Percentiles rank a stretch among this genome's conserved stretches.
phyloP scores from a whole-genome alignment of 192 early-diverging fungal species.

The Geosiphon pyriformis region DNA sequence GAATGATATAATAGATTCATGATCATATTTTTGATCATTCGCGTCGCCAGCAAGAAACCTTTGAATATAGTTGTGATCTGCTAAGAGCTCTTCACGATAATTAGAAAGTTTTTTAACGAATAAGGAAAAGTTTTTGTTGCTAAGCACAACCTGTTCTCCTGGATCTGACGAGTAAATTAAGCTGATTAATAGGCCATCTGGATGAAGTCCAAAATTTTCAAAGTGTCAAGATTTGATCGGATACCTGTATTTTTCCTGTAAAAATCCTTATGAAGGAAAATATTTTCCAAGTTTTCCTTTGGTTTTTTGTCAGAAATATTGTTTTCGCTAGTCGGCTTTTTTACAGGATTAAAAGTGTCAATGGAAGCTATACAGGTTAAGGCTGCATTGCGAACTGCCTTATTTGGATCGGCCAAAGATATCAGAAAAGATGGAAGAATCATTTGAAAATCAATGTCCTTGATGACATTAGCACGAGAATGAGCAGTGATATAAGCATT shows the following conservation, averaged over 20 bases:
- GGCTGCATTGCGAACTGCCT: constrained; percentile 58
- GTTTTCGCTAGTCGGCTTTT: constrained; percentile 20
- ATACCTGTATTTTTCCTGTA: constrained; percentile 31
- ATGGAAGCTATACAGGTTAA: constrained; percentile 53
- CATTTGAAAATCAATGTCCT: constrained; percentile 56
- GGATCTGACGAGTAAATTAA: constrained; percentile 25
- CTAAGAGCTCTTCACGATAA: constrained; percentile 36
- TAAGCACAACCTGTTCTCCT: constrained; percentile 25
- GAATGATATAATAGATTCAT: constrained; percentile 38
- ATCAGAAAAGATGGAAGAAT: constrained; percentile 68
- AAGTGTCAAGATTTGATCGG: too few relatives aligned
- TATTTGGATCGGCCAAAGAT: constrained; percentile 49
- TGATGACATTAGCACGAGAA: constrained; percentile 17
- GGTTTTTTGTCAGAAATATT: constrained; percentile 37
- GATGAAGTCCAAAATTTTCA: too few relatives aligned
- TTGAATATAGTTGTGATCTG: constrained; percentile 34
- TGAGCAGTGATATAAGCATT: constrained; percentile 40
- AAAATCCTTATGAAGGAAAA: constrained; percentile 32
- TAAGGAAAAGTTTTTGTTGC: constrained; percentile 1
- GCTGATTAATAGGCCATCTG: too few relatives aligned
- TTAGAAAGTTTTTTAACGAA: constrained; percentile 28
- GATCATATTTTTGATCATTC: constrained; percentile 29
- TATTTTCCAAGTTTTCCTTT: constrained; percentile 26
- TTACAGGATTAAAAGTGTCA: constrained; percentile 30
- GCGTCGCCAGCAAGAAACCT: constrained; percentile 37